These are phyloP conservation scores for Schizophyllum commune DNA, from an alignment of 1,284 basidiomycete species.

Conservation along the genomic window DNA sequence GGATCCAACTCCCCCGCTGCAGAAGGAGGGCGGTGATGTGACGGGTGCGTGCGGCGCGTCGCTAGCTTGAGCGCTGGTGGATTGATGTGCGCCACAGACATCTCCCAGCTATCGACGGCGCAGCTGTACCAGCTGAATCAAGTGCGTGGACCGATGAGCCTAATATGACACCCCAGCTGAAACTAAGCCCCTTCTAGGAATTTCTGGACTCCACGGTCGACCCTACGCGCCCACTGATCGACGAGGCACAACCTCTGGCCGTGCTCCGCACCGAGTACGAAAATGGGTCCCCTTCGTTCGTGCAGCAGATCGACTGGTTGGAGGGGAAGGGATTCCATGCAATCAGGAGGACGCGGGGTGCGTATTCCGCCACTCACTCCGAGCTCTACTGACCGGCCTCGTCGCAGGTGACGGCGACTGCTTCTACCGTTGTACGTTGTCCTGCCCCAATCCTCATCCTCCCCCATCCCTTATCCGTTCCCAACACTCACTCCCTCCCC, in stretches of 20 bases:
- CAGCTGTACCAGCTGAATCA: constrained; percentile 46
- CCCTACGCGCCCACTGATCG: constrained; percentile 43
- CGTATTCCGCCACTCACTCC: no score
- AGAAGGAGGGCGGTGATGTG: not conserved
- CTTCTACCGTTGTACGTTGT: not conserved
- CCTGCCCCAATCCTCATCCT: not conserved
- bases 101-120: constrained; percentile 23
- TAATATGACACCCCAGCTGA: no score
- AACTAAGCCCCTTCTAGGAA: no score
- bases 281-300: constrained; percentile 45
- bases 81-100: constrained; percentile 15
- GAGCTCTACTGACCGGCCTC: no score
- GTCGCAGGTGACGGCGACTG: not conserved
- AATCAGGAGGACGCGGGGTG: constrained; percentile 64
- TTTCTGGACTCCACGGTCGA: constrained; percentile 39
- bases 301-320: constrained; percentile 63
- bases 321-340: constrained; percentile 46
- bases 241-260: constrained; percentile 37
- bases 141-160: constrained; percentile 19
- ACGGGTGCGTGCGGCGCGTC: not conserved
- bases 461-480: not conserved
- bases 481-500: not conserved
- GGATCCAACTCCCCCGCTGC: not conserved
- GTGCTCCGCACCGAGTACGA: constrained; percentile 60
- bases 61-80: no score